Evolutionary conservation across 352 stramenopile genomes (phyloP).

Genomic region (Globisporangium nunn): DNA sequence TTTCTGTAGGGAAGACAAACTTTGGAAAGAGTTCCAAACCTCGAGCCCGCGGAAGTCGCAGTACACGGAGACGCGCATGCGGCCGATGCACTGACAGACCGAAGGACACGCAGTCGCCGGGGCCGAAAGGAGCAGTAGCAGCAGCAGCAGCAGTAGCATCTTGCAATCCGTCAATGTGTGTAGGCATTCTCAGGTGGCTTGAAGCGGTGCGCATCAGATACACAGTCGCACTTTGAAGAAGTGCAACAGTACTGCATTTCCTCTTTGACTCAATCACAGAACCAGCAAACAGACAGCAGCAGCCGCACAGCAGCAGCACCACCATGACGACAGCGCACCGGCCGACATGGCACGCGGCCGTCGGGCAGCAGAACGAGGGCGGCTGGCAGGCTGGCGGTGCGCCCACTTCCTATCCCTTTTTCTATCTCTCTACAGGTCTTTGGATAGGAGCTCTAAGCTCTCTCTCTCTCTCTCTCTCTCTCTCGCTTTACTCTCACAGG

Average conservation of each 20-base stretch:
- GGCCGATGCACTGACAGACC: constrained; percentile 58
- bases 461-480: neutral
- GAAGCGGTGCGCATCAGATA: neutral
- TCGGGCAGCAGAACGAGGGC: constrained; percentile 82
- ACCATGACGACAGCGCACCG: constrained; percentile 87
- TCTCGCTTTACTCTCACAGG: constrained; percentile 19
- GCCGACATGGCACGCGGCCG: constrained; percentile 80
- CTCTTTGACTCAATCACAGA: too few relatives aligned
- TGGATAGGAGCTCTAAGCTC: neutral
- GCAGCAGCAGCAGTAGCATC: neutral
- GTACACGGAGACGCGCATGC: constrained; percentile 59
- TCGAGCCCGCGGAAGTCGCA: constrained; percentile 66
- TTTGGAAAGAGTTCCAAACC: constrained; percentile 16
- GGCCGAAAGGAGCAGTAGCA: neutral
- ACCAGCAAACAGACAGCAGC: neutral
- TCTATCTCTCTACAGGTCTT: neutral
- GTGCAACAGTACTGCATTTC: neutral
- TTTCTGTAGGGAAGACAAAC: neutral
- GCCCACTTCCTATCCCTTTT: neutral
- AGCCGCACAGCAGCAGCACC: too few relatives aligned
- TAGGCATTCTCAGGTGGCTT: too few relatives aligned
- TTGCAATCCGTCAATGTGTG: too few relatives aligned
- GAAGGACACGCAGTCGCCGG: constrained; percentile 22
- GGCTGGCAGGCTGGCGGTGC: constrained; percentile 77
- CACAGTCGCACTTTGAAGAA: neutral